Conservation (phyloP, 2,329 filamentous ascomycete species). For the Botryotinia calthae region DNA sequence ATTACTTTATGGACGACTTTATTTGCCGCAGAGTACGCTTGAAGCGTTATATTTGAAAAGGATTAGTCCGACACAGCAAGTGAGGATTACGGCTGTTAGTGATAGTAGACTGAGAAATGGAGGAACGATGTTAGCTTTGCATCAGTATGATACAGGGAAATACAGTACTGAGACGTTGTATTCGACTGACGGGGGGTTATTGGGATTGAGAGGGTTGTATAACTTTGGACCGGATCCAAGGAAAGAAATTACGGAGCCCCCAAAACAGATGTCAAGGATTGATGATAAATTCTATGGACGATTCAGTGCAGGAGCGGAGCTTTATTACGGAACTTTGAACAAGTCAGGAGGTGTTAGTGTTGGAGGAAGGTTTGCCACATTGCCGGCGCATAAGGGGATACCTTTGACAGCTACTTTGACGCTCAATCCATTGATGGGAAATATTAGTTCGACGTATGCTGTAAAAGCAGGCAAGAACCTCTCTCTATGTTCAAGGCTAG, state of each 20-base stretch:
- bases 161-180: conserved; percentile 89
- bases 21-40: conserved; percentile 79
- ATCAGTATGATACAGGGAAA: conserved; percentile 80
- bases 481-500: conserved; percentile 84
- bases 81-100: conserved; percentile 78
- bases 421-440: conserved; percentile 91
- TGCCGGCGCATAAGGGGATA: conserved; percentile 77
- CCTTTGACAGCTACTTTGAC: conserved; percentile 93
- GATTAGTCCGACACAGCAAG: conserved; percentile 71
- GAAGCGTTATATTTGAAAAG: conserved; percentile 82
- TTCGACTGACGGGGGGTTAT: conserved; percentile 84
- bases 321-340: conserved; percentile 94
- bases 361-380: conserved; percentile 83
- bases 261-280: conserved; percentile 27
- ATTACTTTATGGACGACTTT: conserved; percentile 74
- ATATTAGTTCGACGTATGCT: conserved; percentile 85
- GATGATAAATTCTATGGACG: conserved; percentile 70
- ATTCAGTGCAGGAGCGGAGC: conserved; percentile 86
- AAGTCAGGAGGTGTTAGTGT: conserved; percentile 91
- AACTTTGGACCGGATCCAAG: conserved; percentile 67
- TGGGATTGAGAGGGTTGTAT: conserved; percentile 86
- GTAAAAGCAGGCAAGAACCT: conserved; percentile 81
- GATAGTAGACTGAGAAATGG: conserved; percentile 69
- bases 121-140: conserved; percentile 68
- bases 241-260: conserved; percentile 29